A percentile compares a stretch with the other conserved stretches of the same genome.
These are phyloP conservation scores for Coleophoma cylindrospora DNA, from an alignment of 2,329 filamentous ascomycete species.

Conservation along the genomic window DNA sequence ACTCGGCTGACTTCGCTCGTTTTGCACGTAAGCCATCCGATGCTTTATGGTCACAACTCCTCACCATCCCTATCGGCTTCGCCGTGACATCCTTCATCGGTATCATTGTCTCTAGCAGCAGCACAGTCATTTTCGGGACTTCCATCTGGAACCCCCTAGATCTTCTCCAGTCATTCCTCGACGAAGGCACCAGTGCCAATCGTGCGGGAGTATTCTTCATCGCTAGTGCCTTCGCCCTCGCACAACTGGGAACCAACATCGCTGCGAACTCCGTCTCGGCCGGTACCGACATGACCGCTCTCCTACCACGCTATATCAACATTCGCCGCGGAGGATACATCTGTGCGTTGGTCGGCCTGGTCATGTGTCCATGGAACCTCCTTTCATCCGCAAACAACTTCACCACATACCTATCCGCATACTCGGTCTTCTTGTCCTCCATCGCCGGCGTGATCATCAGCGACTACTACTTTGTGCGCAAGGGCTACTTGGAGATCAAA, in stretches of 20 bases:
- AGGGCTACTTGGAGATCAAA: conserved; percentile 73
- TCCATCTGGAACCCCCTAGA: conserved; percentile 71
- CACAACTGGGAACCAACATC: conserved; percentile 83
- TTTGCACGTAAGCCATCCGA: conserved; percentile 74
- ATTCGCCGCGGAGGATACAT: conserved; percentile 86
- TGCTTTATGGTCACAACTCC: conserved; percentile 74
- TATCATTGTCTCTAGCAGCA: conserved; percentile 72
- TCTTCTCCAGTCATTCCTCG: conserved; percentile 61
- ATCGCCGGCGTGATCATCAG: conserved; percentile 87
- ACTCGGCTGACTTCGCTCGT: conserved; percentile 80
- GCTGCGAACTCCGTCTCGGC: conserved; percentile 82
- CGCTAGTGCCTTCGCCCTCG: conserved; percentile 65
- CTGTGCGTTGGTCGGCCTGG: conserved; percentile 72
- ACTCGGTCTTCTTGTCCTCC: conserved; percentile 89
- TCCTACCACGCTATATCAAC: conserved; percentile 74
- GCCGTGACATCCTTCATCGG: conserved; percentile 80
- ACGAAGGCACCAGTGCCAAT: conserved; percentile 62
- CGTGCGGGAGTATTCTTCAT: conserved; percentile 75
- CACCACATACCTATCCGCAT: conserved; percentile 86
- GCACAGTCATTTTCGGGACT: conserved; percentile 59
- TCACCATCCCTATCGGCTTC: conserved; percentile 68
- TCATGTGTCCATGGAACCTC: conserved; percentile 84
- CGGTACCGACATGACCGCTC: conserved; percentile 70
- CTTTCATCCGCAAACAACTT: conserved; percentile 74
- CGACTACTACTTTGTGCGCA: conserved; percentile 85